Evolutionary conservation across 495 filamentous ascomycete genomes (phyloP).

Genomic region (Penicillium maclennaniae): DNA sequence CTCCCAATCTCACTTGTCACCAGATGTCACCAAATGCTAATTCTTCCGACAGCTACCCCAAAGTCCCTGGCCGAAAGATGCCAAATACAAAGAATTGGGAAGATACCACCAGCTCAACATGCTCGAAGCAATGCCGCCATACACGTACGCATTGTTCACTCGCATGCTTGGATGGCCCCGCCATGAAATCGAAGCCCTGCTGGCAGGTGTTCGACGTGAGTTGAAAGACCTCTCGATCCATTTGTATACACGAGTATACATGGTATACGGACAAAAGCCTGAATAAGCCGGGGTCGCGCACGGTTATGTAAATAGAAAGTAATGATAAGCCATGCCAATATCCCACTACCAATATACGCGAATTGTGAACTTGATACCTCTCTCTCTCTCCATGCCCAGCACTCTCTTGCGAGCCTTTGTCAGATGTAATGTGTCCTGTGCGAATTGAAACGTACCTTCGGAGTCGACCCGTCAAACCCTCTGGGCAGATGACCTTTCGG

Average conservation of each 20-base stretch:
- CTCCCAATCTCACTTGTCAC: background rate
- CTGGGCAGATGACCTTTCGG: too few relatives aligned
- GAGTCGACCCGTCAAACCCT: too few relatives aligned
- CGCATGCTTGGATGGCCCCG: slow-evolving; percentile 50
- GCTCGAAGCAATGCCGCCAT: slow-evolving; percentile 45
- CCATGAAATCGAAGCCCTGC: slow-evolving; percentile 51
- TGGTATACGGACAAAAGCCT: slow-evolving; percentile 40
- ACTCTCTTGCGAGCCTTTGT: too few relatives aligned
- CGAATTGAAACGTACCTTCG: too few relatives aligned
- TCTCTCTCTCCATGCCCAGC: too few relatives aligned
- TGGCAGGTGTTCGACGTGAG: slow-evolving; percentile 50
- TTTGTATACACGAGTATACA: slow-evolving; percentile 34
- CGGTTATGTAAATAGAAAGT: slow-evolving; percentile 3
- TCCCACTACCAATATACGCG: background rate
- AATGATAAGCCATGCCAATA: background rate
- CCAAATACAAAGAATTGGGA: slow-evolving; percentile 49
- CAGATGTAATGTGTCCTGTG: too few relatives aligned
- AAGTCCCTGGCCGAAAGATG: slow-evolving; percentile 51
- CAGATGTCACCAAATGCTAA: background rate
- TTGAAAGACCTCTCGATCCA: slow-evolving; percentile 49
- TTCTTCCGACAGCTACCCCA: slow-evolving; percentile 33
- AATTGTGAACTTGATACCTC: too few relatives aligned
- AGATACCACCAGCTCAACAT: slow-evolving; percentile 45
- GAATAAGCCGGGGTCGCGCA: background rate
- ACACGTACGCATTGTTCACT: slow-evolving; percentile 52